Percentiles rank a stretch among this genome's conserved stretches.
Conservation (phyloP, 768 basidiomycete genomes). For the Macrocybe gigantea region DNA sequence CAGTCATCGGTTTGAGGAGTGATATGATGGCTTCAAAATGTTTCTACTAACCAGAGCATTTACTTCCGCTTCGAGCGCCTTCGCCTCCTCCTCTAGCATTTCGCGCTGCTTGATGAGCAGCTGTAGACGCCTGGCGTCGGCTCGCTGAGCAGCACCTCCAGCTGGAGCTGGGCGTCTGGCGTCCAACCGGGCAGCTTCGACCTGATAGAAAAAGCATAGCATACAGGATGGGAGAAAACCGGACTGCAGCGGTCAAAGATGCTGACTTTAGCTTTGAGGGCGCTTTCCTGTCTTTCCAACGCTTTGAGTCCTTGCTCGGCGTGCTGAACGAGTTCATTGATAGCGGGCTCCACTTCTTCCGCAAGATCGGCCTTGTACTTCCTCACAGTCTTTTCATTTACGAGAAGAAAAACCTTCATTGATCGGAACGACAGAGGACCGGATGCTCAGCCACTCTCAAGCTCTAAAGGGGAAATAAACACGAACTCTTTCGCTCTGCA, state of each 20-base stretch:
- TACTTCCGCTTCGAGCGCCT: conserved; percentile 56
- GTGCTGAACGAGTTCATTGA: conserved; percentile 65
- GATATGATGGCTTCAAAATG: not conserved
- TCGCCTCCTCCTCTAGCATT: conserved; percentile 58
- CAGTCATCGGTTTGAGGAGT: not conserved
- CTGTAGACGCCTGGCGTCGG: conserved; percentile 61
- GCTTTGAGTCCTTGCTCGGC: conserved; percentile 63
- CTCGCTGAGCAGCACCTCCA: conserved; percentile 52
- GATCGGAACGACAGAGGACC: not conserved
- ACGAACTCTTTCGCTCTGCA: conserved; percentile 61
- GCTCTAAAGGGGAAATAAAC: not conserved
- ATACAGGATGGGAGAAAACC: not conserved
- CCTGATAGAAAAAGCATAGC: conserved; percentile 26
- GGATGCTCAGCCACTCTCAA: not conserved
- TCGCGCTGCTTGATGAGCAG: conserved; percentile 62
- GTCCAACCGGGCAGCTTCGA: conserved; percentile 47
- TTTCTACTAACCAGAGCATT: conserved; percentile 39
- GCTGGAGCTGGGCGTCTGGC: conserved; percentile 38
- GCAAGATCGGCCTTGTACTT: conserved; percentile 71
- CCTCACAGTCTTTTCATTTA: conserved; percentile 67
- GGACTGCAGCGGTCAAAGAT: too few relatives aligned
- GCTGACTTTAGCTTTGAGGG: conserved; percentile 59
- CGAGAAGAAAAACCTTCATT: conserved; percentile 63
- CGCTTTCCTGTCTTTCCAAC: conserved; percentile 56
- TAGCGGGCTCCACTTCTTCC: conserved; percentile 78